Evolutionary conservation across 2,329 filamentous ascomycete species (phyloP).

Genomic region (Diplodia intermedia): DNA sequence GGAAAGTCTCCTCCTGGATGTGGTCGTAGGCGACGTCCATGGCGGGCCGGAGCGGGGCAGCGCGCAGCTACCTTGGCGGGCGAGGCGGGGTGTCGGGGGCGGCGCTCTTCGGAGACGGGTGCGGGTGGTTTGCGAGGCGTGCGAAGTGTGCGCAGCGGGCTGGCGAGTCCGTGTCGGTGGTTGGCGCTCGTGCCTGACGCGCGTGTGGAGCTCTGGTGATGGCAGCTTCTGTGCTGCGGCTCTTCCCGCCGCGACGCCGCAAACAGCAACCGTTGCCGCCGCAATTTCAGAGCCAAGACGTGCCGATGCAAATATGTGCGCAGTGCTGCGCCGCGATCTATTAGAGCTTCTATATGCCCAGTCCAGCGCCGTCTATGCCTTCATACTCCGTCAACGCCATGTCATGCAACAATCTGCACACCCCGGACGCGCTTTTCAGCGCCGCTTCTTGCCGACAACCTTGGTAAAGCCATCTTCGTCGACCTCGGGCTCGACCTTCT

Average conservation of each 20-base stretch:
- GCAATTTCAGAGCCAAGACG: constrained; percentile 25
- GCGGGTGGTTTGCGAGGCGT: background rate
- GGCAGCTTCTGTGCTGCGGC: constrained; percentile 12
- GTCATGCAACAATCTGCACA: constrained; percentile 14
- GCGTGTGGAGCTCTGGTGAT: constrained; percentile 11
- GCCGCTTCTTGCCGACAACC: constrained; percentile 51
- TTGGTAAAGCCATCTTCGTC: constrained; percentile 54
- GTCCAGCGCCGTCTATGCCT: constrained; percentile 5
- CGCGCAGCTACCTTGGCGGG: constrained; percentile 10
- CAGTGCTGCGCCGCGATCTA: constrained; percentile 21
- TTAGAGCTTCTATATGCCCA: constrained; percentile 27
- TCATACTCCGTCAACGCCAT: constrained; percentile 28
- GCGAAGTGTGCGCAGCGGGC: background rate
- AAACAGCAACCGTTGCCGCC: constrained; percentile 23
- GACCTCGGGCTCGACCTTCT: constrained; percentile 47
- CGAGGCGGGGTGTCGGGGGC: background rate
- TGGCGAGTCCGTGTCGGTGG: background rate
- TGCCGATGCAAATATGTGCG: constrained; percentile 14
- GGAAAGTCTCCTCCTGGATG: constrained; percentile 80
- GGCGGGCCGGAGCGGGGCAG: constrained; percentile 34
- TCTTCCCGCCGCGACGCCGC: constrained; percentile 24
- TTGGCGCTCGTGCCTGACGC: constrained; percentile 16
- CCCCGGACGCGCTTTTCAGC: constrained; percentile 36
- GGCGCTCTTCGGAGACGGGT: background rate
- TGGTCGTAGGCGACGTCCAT: constrained; percentile 99